phyloP scores from a whole-genome alignment of 129 eudicot species.

The Solidago caesia region DNA sequence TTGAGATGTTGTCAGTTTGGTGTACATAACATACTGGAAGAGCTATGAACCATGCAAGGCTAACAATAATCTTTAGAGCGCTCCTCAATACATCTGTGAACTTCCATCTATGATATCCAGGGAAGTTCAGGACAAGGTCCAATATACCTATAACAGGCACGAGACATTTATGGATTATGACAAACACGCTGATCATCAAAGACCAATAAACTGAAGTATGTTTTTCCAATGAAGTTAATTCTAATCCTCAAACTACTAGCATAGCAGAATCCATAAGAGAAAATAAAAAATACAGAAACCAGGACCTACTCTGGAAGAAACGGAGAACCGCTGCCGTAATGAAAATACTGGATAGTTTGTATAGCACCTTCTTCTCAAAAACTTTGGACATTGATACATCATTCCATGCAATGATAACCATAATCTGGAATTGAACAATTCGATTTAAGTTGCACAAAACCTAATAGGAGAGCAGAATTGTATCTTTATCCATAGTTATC shows the following conservation, averaged over 20 bases:
- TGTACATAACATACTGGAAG: conserved; percentile 77
- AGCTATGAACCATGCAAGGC: conserved; percentile 76
- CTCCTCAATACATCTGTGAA: conserved; percentile 72
- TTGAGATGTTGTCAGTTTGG: conserved; percentile 37
- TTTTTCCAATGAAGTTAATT: conserved; percentile 8
- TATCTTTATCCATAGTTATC: not conserved
- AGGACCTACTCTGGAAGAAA: conserved; percentile 73
- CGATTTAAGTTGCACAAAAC: conserved; percentile 22
- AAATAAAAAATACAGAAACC: conserved; percentile 6
- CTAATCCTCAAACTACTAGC: conserved; percentile 11
- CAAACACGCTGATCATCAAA: not conserved
- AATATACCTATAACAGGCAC: conserved; percentile 59
- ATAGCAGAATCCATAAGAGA: not conserved
- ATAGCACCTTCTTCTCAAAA: conserved; percentile 55
- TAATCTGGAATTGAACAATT: conserved; percentile 52
- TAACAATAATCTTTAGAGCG: conserved; percentile 64
- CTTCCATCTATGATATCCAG: conserved; percentile 83
- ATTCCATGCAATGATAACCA: conserved; percentile 84
- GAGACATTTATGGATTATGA: conserved; percentile 11
- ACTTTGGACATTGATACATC: conserved; percentile 44
- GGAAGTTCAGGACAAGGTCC: conserved; percentile 86
- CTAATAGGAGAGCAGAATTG: conserved; percentile 5
- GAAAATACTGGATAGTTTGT: conserved; percentile 77
- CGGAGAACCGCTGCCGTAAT: conserved; percentile 96
- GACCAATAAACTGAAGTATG: conserved; percentile 13